phyloP scores from a whole-genome alignment of 2,329 filamentous ascomycete species.

The Sarocladiaceae sp. region DNA sequence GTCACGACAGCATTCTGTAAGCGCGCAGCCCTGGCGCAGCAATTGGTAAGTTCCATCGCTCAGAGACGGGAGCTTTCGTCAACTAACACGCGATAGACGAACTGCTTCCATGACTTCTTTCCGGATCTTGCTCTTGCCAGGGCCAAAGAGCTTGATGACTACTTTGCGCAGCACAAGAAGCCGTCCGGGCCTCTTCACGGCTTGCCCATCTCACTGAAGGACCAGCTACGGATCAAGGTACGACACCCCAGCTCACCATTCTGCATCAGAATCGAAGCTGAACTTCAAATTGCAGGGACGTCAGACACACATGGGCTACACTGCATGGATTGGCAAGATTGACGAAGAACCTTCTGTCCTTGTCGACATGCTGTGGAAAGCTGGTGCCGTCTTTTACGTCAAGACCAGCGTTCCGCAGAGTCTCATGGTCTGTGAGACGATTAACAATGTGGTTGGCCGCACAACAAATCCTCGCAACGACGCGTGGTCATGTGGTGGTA shows the following conservation, averaged over 20 bases:
- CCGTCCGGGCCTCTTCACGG: conserved; percentile 54
- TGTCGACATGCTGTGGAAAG: conserved; percentile 44
- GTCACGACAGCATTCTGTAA: too few relatives aligned
- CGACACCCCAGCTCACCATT: too few relatives aligned
- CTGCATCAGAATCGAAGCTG: too few relatives aligned
- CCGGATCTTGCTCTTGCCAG: conserved; percentile 41
- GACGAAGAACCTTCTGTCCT: conserved; percentile 30
- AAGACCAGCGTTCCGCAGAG: conserved; percentile 67
- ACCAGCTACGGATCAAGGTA: conserved; percentile 53
- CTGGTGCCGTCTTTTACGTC: conserved; percentile 62
- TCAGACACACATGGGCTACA: conserved; percentile 52
- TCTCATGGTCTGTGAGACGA: conserved; percentile 29
- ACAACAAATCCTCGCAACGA: conserved; percentile 61
- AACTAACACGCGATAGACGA: too few relatives aligned
- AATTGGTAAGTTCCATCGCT: too few relatives aligned
- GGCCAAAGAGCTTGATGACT: conserved; percentile 40
- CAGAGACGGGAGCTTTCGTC: too few relatives aligned
- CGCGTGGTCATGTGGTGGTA: conserved; percentile 57
- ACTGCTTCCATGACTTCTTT: conserved; percentile 44
- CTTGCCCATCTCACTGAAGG: conserved; percentile 43
- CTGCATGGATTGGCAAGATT: conserved; percentile 47
- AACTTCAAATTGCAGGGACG: too few relatives aligned
- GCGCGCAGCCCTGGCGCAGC: too few relatives aligned
- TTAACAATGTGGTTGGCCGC: conserved; percentile 60
- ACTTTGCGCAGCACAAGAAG: conserved; percentile 30